Evolutionary conservation across 1,284 basidiomycete species (phyloP).

Genomic region (Moesziomyces sp.): DNA sequence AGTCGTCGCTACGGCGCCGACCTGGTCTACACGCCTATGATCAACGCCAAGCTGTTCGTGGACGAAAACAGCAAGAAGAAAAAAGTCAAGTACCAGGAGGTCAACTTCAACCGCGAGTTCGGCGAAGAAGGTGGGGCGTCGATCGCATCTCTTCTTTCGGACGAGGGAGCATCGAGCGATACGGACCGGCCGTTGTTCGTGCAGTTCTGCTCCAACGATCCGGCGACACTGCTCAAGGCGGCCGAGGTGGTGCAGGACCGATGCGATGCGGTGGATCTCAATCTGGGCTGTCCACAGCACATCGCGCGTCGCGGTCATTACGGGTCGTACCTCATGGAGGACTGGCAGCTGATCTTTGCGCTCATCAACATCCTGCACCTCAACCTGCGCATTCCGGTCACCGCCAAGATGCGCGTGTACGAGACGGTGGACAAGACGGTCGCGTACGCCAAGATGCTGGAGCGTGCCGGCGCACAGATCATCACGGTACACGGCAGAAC

Average conservation of each 20-base stretch:
- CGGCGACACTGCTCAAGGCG: constrained; percentile 73
- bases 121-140: constrained; percentile 52
- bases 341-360: constrained; percentile 78
- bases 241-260: constrained; percentile 58
- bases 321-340: constrained; percentile 91
- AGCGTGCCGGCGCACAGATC: constrained; percentile 93
- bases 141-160: constrained; percentile 8
- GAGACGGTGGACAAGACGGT: constrained; percentile 86
- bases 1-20: constrained; percentile 83
- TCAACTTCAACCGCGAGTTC: constrained; percentile 48
- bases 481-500: constrained; percentile 91
- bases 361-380: constrained; percentile 72
- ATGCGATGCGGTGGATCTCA: constrained; percentile 89
- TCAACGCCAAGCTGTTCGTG: constrained; percentile 88
- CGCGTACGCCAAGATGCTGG: constrained; percentile 92
- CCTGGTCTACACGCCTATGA: constrained; percentile 96
- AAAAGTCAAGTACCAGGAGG: constrained; percentile 42
- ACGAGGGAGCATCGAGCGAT: constrained; percentile 43
- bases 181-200: constrained; percentile 86
- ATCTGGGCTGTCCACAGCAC: constrained; percentile 90
- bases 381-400: constrained; percentile 87
- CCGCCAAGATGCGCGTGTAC: constrained; percentile 95
- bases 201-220: constrained; percentile 92
- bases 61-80: constrained; percentile 45
- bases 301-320: constrained; percentile 89